Base-by-base conservation (phyloP, 139 green algal genomes). In the Chlamydomonas sp. region DNA sequence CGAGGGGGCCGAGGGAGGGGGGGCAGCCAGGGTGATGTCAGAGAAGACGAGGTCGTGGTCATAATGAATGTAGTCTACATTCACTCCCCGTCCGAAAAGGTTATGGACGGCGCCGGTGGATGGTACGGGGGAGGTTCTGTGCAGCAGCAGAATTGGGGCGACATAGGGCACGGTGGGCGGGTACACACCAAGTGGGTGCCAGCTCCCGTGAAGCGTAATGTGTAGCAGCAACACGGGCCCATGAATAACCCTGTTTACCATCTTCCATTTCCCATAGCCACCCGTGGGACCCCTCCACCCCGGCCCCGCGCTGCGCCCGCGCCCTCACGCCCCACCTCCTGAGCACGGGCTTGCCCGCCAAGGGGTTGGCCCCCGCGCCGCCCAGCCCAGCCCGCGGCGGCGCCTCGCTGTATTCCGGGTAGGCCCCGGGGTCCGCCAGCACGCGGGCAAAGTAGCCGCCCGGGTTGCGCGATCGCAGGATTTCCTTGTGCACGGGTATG, bases 391-490 rank as follows among this genome's bases (percentile, higher is more conserved):
- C 10, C 10, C 9, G 60, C 58, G 83, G 14, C 16, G 62, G 2
- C 58, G 0, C 15, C 20, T 83, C 75, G 57, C 63, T 78, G 84
- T 88, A 88, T 75, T 88, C 84, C 1, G 63, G 31, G 74, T 69
- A 88, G 20, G 49, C 3, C 2, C 5, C 8, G 1, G 84, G 75
- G 64, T 83, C 57, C 4, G 63, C 75, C 12, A 88, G 64, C 18
- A 82, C 57, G 2, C 64, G 75, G 57, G 63, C 75, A 31, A 88
- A 88, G 75, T 83, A 88, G 63, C 84, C 84, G 75, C 84, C 84
- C 2, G 75, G n/a, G 63, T 83, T 83, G 63, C 84, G 84, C 4
- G 63, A 2, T 0, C 75, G 64, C 62, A 83, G 75, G 49, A 88
- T 75, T 3, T 88, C 84, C 20, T 77, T 76, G 66, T 88, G 84